These are phyloP conservation scores for Colletotrichum camelliae DNA, from an alignment of 2,329 filamentous ascomycete genomes.

Conservation along the genomic window DNA sequence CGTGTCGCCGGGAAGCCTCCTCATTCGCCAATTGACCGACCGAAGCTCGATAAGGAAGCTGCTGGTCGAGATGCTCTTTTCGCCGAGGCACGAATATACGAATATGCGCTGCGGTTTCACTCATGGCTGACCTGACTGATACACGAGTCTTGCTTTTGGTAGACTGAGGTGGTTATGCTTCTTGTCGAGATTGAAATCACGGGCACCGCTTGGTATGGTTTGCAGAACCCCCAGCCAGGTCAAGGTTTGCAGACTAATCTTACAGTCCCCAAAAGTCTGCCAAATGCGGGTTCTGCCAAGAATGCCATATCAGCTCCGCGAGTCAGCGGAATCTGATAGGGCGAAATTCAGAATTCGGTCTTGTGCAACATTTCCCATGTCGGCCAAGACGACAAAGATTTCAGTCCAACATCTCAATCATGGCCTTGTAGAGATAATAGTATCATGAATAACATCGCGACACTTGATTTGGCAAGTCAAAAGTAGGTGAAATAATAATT, in stretches of 20 bases:
- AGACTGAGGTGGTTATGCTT: neutral
- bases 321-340: neutral
- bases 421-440: too few species aligned
- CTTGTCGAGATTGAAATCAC: neutral
- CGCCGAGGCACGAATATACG: neutral
- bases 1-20: neutral
- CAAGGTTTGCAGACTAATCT: neutral
- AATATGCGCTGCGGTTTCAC: neutral
- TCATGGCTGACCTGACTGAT: neutral
- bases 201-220: neutral
- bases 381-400: too few species aligned
- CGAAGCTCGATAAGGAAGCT: constrained; percentile 7
- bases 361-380: neutral
- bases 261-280: neutral
- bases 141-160: neutral
- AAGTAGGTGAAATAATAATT: too few species aligned
- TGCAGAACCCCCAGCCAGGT: neutral
- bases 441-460: too few species aligned
- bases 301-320: neutral
- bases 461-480: neutral
- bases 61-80: neutral
- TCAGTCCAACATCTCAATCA: too few species aligned
- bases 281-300: constrained; percentile 3
- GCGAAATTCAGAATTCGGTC: neutral
- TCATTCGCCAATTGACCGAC: constrained; percentile 10